Evolutionary conservation across 805 yeast genomes (phyloP).

Genomic region (Candida germanica): DNA sequence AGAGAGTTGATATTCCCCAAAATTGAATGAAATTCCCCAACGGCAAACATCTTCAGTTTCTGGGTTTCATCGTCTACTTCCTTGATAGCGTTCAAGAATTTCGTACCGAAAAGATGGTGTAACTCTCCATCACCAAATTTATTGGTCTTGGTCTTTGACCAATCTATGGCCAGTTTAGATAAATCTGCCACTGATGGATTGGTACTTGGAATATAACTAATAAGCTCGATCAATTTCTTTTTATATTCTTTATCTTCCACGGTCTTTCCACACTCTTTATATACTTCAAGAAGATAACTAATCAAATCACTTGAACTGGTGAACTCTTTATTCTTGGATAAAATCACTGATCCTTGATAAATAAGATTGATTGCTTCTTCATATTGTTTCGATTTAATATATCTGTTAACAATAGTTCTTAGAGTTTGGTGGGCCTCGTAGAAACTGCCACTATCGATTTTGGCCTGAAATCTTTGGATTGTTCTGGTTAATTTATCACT

Average conservation of each 20-base stretch:
- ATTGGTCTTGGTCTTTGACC: conserved; percentile 53
- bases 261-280: conserved; percentile 46
- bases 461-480: conserved; percentile 60
- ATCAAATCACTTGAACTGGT: conserved; percentile 82
- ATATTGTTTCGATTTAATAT: conserved; percentile 65
- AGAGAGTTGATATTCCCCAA: conserved; percentile 59
- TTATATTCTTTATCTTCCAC: conserved; percentile 40
- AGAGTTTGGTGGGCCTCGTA: conserved; percentile 97
- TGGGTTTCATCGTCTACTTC: conserved; percentile 17
- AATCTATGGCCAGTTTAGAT: conserved; percentile 60
- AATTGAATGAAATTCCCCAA: conserved; percentile 71
- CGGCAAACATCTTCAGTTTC: conserved; percentile 46
- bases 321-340: conserved; percentile 66
- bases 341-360: conserved; percentile 64
- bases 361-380: conserved; percentile 71
- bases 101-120: conserved; percentile 69
- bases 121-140: conserved; percentile 73
- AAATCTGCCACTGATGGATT: conserved; percentile 58
- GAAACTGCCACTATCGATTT: conserved; percentile 70
- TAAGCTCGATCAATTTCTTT: conserved; percentile 45
- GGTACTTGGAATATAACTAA: conserved; percentile 41
- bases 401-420: conserved; percentile 84
- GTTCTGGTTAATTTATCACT: conserved; percentile 51
- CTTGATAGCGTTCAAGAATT: conserved; percentile 45
- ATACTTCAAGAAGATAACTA: conserved; percentile 67